Percentiles rank a stretch among this genome's conserved stretches.
phyloP scores from a whole-genome alignment of 495 filamentous ascomycete genomes.

The Oidiodendron maius region DNA sequence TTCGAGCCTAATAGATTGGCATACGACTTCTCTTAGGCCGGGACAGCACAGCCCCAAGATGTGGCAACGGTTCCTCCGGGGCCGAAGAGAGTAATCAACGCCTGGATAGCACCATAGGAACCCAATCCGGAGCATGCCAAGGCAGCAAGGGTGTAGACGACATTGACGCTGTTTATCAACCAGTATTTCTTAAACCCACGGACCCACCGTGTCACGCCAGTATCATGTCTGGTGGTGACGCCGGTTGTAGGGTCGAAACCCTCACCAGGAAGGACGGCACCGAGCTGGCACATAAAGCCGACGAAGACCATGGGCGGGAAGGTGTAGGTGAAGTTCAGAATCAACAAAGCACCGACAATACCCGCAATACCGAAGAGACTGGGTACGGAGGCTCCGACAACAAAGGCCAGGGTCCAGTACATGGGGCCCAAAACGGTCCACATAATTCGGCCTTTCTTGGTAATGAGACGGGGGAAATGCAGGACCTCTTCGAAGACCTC shows the following conservation, averaged over 20 bases:
- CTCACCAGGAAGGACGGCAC: conserved; percentile 33
- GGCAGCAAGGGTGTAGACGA: conserved; percentile 1
- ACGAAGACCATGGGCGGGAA: conserved; percentile 40
- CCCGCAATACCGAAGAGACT: conserved; percentile 35
- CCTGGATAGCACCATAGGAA: neutral
- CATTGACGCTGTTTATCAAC: conserved; percentile 4
- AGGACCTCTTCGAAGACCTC: conserved; percentile 50
- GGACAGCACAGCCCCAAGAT: conserved; percentile 1
- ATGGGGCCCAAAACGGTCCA: conserved; percentile 45
- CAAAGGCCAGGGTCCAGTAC: conserved; percentile 49
- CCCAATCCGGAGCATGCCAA: neutral
- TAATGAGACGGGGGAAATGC: conserved; percentile 38
- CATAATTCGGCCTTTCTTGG: conserved; percentile 40
- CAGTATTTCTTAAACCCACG: conserved; percentile 27
- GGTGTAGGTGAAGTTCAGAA: conserved; percentile 43
- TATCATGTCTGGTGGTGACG: conserved; percentile 24
- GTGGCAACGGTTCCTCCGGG: conserved; percentile 6
- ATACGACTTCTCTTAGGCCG: too few relatives aligned
- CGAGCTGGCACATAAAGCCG: conserved; percentile 33
- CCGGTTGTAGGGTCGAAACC: conserved; percentile 42
- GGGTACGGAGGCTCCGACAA: conserved; percentile 45
- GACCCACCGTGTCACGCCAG: conserved; percentile 28
- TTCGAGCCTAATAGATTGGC: too few relatives aligned
- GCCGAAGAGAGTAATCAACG: neutral
- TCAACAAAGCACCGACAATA: conserved; percentile 36